Percentiles rank a stretch among this genome's conserved stretches.
Evolutionary conservation across 768 basidiomycete genomes (phyloP).

Genomic region (Pleurotus salmoneostramineus): DNA sequence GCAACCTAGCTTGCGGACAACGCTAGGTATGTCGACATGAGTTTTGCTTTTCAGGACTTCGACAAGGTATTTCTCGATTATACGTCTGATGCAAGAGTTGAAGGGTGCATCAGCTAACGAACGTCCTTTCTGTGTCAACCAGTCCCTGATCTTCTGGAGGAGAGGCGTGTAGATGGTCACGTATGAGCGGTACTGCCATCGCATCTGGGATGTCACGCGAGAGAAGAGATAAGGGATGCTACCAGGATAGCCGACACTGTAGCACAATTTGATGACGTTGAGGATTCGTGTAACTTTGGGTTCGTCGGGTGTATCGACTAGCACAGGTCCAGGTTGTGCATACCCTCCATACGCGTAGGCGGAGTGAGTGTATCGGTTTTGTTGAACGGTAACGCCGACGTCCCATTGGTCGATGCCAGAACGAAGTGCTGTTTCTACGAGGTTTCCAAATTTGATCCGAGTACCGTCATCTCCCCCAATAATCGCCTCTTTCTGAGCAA

Average conservation of each 20-base stretch:
- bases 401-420: conserved; percentile 17
- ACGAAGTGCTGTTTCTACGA: conserved; percentile 15
- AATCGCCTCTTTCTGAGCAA: conserved; percentile 11
- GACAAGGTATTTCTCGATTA: conserved; percentile 24
- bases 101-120: conserved; percentile 23
- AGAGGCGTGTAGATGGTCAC: conserved; percentile 20
- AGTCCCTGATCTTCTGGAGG: conserved; percentile 17
- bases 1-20: conserved; percentile 26
- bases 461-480: background rate
- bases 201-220: background rate
- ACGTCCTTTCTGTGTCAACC: conserved; percentile 13
- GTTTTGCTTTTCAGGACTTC: conserved; percentile 21
- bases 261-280: conserved; percentile 19
- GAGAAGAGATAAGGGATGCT: conserved; percentile 18
- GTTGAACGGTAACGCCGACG: background rate
- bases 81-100: conserved; percentile 20
- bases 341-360: too few relatives aligned
- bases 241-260: conserved; percentile 15
- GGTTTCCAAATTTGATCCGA: conserved; percentile 7
- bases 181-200: background rate
- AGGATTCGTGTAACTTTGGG: conserved; percentile 20
- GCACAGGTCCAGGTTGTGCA: background rate
- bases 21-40: conserved; percentile 2
- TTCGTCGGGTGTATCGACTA: background rate
- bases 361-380: too few relatives aligned